Base-by-base conservation (phyloP, 1,284 basidiomycete species). In the Mycosarcoma mackinlayi region DNA sequence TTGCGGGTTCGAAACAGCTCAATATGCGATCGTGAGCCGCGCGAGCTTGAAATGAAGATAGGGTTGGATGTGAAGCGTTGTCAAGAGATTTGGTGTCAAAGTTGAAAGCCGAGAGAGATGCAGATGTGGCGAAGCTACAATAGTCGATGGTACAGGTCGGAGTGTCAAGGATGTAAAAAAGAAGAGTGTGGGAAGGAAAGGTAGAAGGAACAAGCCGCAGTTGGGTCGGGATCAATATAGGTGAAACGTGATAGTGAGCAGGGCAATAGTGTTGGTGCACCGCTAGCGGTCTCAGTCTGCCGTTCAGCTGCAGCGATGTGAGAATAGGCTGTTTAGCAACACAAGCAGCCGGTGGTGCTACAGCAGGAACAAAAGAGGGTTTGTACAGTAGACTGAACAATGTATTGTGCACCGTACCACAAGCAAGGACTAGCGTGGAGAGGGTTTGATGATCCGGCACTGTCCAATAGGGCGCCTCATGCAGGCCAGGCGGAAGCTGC, bases 31-130 rank as follows among this genome's bases (percentile, higher is more conserved):
- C 16, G 21, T 24, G 50, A 27, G 31, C 23, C 21, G 24, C 30
- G 21, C 24, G 40, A 55, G 44, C 16, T 41, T 30, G 56, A 60
- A 60, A 53, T 47, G 57, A 60, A 53, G 41, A 33, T 24, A 19
- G 33, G 48, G 40, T 41, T 47, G 30, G 33, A n/a, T 6, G 33
- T 16, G 13, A 40, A 4, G 23, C 39, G 39, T 40, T 24, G 39
- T 40, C 13, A 25, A 25, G 39, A 34, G 33, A 35, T 11, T 13
- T n/a, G 33, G 16, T 35, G 11, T 13, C 11, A 11, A 35, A n/a
- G 33, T 6, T 35, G 33, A 35, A 35, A n/a, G 33, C 14, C 14
- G 24, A 40, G 11, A 11, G 21, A 40, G 39, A 25, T 21, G 23
- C 14, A 23, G 39, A 25, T 40, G 39, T 40, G 4, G 16, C 39